A percentile compares a stretch with the other conserved stretches of the same genome.
phyloP scores from a whole-genome alignment of 2,329 filamentous ascomycete species.

The Fusarium pseudocircinatum region DNA sequence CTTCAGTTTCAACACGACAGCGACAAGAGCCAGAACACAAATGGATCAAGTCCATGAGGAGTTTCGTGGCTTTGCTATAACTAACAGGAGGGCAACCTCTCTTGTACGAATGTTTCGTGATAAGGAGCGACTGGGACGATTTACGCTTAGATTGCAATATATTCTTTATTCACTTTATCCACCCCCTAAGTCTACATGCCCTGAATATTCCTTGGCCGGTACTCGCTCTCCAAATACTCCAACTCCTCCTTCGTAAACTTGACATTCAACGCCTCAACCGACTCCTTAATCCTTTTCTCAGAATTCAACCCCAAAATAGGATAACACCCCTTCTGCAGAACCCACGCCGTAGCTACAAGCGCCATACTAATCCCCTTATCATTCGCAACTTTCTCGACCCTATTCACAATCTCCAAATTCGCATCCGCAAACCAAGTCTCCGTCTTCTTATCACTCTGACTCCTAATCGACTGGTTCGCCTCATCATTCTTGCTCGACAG shows the following conservation, averaged over 20 bases:
- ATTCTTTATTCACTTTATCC: no score
- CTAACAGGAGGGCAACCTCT: no score
- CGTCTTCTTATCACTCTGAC: constrained; percentile 34
- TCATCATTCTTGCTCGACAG: constrained; percentile 20
- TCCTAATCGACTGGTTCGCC: constrained; percentile 19
- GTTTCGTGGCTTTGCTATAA: no score
- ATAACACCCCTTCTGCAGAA: constrained; percentile 61
- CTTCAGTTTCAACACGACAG: no score
- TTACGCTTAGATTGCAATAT: no score
- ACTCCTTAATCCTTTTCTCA: constrained; percentile 69
- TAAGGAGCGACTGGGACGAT: no score
- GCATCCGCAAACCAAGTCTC: constrained; percentile 43
- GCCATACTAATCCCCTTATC: constrained; percentile 70
- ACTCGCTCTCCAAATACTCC: constrained; percentile 69
- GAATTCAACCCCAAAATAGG: constrained; percentile 72
- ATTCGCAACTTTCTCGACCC: constrained; percentile 63
- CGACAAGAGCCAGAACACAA: no score
- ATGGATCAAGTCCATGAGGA: no score
- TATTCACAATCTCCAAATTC: constrained; percentile 45
- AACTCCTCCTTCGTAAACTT: constrained; percentile 67
- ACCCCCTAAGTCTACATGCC: constrained; percentile 38
- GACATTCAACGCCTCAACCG: constrained; percentile 57
- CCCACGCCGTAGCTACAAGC: constrained; percentile 73
- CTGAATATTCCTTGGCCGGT: constrained; percentile 61
- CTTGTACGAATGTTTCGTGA: no score